phyloP scores from a whole-genome alignment of 2,329 filamentous ascomycete species.

The Venturiaceae sp. region DNA sequence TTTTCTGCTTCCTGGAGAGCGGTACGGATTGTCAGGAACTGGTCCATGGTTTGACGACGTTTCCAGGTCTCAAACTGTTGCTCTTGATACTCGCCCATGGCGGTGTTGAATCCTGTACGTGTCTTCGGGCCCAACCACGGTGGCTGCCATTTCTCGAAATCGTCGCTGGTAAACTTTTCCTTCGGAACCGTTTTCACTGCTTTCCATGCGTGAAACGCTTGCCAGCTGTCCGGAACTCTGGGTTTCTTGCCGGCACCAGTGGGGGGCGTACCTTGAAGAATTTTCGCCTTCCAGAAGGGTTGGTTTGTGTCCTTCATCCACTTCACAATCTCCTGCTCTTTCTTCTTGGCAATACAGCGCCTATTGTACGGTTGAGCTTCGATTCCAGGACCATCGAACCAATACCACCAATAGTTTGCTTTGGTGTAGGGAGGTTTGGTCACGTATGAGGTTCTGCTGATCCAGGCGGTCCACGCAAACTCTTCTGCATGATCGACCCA shows the following conservation, averaged over 20 bases:
- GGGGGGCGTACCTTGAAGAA: background rate
- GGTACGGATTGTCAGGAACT: background rate
- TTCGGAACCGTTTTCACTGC: background rate
- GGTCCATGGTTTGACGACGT: background rate
- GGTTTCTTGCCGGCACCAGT: background rate
- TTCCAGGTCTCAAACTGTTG: background rate
- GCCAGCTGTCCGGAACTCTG: background rate
- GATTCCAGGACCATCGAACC: background rate
- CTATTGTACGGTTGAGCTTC: background rate
- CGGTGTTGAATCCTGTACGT: background rate
- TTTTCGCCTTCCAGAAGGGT: background rate
- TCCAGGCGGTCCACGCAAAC: background rate
- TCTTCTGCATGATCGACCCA: background rate
- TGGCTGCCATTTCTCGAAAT: background rate
- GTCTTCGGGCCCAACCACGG: background rate
- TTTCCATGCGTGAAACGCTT: background rate
- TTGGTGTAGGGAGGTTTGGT: background rate
- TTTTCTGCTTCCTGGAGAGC: background rate
- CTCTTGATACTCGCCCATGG: background rate
- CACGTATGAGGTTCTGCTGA: background rate
- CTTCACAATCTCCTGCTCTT: background rate
- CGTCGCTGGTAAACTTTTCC: background rate
- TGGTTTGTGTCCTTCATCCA: background rate
- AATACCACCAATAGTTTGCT: background rate
- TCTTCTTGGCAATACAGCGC: background rate